Evolutionary conservation across 1,284 basidiomycete species (phyloP).

Genomic region (Papiliotrema nemorosa): DNA sequence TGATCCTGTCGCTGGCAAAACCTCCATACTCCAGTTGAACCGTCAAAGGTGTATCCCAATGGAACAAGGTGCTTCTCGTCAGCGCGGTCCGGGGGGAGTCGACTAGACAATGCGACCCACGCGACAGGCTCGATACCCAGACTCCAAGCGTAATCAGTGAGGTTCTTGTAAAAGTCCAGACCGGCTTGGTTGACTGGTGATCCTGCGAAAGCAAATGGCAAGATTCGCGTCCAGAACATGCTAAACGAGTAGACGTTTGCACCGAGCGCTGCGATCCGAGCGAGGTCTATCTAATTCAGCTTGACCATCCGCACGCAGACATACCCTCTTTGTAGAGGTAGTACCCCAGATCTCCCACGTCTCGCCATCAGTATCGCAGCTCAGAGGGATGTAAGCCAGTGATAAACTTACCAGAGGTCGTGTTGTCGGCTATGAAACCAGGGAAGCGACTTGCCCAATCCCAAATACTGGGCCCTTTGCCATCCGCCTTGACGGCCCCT

Average conservation of each 20-base stretch:
- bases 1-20: conserved; percentile 12
- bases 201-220: conserved; percentile 9
- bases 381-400: background rate
- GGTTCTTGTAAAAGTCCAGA: conserved; percentile 10
- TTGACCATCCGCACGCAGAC: background rate
- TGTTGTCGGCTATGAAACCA: conserved; percentile 18
- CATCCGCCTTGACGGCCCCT: conserved; percentile 20
- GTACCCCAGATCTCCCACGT: conserved; percentile 18
- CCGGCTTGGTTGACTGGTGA: conserved; percentile 15
- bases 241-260: conserved; percentile 17
- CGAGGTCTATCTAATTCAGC: conserved; percentile 8
- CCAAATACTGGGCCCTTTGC: conserved; percentile 21
- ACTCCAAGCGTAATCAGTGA: conserved; percentile 9
- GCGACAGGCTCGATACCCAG: conserved; percentile 15
- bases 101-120: conserved; percentile 1
- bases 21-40: conserved; percentile 62
- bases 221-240: conserved; percentile 14
- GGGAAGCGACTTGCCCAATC: conserved; percentile 16
- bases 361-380: background rate
- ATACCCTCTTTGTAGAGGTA: conserved; percentile 20
- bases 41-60: conserved; percentile 70
- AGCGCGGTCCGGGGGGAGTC: background rate
- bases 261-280: conserved; percentile 14
- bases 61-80: conserved; percentile 62
- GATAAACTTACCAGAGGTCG: conserved; percentile 14